A percentile compares a stretch with the other conserved stretches of the same genome.
Evolutionary conservation across 768 basidiomycete genomes (phyloP).

Genomic region (Melanogaster broomeanus): DNA sequence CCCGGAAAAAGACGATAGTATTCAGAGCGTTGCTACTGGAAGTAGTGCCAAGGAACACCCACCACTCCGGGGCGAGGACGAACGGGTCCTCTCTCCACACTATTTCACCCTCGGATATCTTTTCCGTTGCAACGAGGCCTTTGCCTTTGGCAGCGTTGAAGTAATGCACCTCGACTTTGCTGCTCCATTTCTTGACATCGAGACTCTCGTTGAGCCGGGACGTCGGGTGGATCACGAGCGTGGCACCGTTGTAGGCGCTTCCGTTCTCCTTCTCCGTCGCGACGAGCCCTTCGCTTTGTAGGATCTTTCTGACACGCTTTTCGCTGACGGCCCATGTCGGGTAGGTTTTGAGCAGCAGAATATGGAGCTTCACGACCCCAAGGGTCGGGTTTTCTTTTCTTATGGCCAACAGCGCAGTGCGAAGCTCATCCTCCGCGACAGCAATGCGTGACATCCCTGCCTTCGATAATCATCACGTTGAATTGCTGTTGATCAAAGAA

Average conservation of each 20-base stretch:
- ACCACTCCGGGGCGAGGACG: conserved; percentile 82
- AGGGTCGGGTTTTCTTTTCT: conserved; percentile 59
- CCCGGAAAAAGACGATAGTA: not conserved
- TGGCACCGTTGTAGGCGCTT: not conserved
- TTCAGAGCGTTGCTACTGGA: too few species aligned
- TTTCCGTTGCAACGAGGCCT: conserved; percentile 72
- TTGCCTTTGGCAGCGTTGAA: conserved; percentile 78
- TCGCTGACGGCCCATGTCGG: conserved; percentile 82
- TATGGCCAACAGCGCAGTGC: conserved; percentile 51
- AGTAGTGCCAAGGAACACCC: conserved; percentile 19
- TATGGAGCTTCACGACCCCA: conserved; percentile 73
- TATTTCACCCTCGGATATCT: conserved; percentile 68
- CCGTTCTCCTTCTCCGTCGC: conserved; percentile 10
- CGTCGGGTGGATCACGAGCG: conserved; percentile 46
- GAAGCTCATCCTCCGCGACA: conserved; percentile 59
- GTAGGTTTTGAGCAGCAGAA: conserved; percentile 55
- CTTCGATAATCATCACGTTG: not conserved
- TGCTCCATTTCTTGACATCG: conserved; percentile 62
- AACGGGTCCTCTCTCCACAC: conserved; percentile 89
- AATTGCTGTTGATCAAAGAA: not conserved
- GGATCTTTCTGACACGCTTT: conserved; percentile 73
- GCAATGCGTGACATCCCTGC: conserved; percentile 14
- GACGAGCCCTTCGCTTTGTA: conserved; percentile 60
- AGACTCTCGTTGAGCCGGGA: conserved; percentile 66
- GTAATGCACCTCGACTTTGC: conserved; percentile 63